Percentiles rank a stretch among this genome's conserved stretches.
Evolutionary conservation across 371 early-diverging fungal genomes (phyloP).

Genomic region (Apophysomyces trapeziformis): DNA sequence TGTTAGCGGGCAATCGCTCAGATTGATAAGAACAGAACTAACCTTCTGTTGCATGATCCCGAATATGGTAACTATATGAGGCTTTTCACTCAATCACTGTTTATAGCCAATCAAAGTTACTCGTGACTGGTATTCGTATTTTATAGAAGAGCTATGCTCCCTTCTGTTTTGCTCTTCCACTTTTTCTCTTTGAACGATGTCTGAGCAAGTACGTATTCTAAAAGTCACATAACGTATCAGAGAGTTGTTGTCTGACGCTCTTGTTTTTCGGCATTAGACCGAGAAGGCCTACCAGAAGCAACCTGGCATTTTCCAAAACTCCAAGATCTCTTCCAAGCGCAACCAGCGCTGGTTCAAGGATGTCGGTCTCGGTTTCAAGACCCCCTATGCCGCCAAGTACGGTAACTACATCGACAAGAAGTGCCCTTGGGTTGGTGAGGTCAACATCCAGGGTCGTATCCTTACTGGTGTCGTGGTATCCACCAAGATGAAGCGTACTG

Average conservation of each 20-base stretch:
- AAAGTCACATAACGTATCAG: neutral
- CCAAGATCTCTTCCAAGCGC: conserved; percentile 75
- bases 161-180: conserved; percentile 26
- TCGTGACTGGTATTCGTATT: too few relatives aligned
- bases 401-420: conserved; percentile 99
- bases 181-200: conserved; percentile 40
- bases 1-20: too few relatives aligned
- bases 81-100: too few relatives aligned
- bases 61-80: too few relatives aligned
- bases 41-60: too few relatives aligned
- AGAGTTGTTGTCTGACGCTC: neutral
- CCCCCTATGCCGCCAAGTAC: conserved; percentile 97
- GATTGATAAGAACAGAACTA: too few relatives aligned
- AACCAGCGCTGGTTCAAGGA: conserved; percentile 95
- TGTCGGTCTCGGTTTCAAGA: conserved; percentile 98
- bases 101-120: too few relatives aligned
- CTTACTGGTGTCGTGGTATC: conserved; percentile 94
- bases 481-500: conserved; percentile 98
- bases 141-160: too few relatives aligned
- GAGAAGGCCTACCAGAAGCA: conserved; percentile 96
- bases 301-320: conserved; percentile 91
- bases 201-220: conserved; percentile 45
- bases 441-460: conserved; percentile 98
- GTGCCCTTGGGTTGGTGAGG: conserved; percentile 99
- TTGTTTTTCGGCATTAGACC: conserved; percentile 38